Evolutionary conservation across 768 basidiomycete species (phyloP).

Genomic region (Obba rivulosa): DNA sequence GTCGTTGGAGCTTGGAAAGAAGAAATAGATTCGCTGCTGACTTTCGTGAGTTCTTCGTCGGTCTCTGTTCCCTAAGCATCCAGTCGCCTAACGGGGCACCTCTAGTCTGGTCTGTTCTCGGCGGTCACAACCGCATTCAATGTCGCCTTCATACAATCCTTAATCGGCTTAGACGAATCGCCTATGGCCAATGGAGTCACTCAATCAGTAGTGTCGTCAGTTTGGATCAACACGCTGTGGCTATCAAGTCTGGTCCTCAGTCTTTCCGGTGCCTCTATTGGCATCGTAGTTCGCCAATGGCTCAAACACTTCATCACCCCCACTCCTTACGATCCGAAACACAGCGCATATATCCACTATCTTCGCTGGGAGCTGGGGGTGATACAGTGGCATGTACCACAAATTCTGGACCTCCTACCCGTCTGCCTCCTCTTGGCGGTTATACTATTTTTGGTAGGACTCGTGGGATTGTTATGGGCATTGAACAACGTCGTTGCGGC

Average conservation of each 20-base stretch:
- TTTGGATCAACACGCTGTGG: conserved; percentile 17
- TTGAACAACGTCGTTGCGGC: conserved; percentile 9
- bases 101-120: conserved; percentile 13
- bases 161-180: conserved; percentile 1
- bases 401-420: conserved; percentile 13
- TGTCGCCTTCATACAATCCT: conserved; percentile 10
- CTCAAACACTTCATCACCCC: conserved; percentile 3
- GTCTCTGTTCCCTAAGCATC: too few species aligned
- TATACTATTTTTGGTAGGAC: conserved; percentile 14
- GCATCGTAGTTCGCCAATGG: conserved; percentile 22
- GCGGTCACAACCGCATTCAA: conserved; percentile 14
- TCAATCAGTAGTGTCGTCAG: background rate
- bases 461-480: conserved; percentile 13
- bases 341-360: too few species aligned
- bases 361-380: conserved; percentile 5
- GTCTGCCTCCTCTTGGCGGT: conserved; percentile 9
- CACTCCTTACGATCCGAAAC: too few species aligned
- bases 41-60: conserved; percentile 9
- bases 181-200: background rate
- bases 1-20: conserved; percentile 9
- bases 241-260: conserved; percentile 19
- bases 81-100: too few species aligned
- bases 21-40: conserved; percentile 9
- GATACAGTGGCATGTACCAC: conserved; percentile 17
- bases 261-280: conserved; percentile 17